phyloP scores from a whole-genome alignment of 2,329 filamentous ascomycete species.

The Cercospora brassicicola region DNA sequence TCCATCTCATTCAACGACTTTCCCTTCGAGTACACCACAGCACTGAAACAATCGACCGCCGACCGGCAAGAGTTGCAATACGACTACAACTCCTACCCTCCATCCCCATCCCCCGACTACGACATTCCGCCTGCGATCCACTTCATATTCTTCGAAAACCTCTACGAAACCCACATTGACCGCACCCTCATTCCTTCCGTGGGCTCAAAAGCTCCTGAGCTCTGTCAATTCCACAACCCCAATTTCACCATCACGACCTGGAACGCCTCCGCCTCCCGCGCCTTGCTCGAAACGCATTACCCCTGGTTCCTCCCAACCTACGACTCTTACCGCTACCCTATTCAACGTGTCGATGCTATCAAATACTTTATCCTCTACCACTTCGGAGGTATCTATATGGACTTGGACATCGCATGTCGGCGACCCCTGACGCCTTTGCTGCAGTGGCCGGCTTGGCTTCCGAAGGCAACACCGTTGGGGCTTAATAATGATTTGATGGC shows the following conservation, averaged over 20 bases:
- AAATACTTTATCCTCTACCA: conserved; percentile 74
- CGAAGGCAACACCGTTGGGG: conserved; percentile 68
- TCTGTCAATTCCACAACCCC: conserved; percentile 22
- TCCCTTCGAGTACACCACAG: conserved; percentile 12
- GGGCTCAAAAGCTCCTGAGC: conserved; percentile 24
- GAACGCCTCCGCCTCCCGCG: conserved; percentile 20
- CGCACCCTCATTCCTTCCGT: conserved; percentile 16
- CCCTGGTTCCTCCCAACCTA: conserved; percentile 56
- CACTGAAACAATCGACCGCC: not conserved
- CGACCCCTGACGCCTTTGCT: conserved; percentile 62
- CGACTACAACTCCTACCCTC: conserved; percentile 10
- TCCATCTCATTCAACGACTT: conserved; percentile 24
- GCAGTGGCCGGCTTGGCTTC: conserved; percentile 67
- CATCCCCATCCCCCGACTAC: not conserved
- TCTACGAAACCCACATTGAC: conserved; percentile 21
- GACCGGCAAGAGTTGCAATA: not conserved
- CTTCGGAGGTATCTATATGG: conserved; percentile 76
- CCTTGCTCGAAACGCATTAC: conserved; percentile 24
- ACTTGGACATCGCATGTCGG: conserved; percentile 69
- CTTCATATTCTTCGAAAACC: conserved; percentile 30
- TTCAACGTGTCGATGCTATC: conserved; percentile 71
- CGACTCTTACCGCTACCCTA: conserved; percentile 70
- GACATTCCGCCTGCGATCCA: conserved; percentile 25
- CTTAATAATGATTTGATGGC: conserved; percentile 76
- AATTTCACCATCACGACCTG: conserved; percentile 21